Base-by-base conservation (phyloP, 805 yeast genomes). In the Grigorovia transvaalensis region DNA sequence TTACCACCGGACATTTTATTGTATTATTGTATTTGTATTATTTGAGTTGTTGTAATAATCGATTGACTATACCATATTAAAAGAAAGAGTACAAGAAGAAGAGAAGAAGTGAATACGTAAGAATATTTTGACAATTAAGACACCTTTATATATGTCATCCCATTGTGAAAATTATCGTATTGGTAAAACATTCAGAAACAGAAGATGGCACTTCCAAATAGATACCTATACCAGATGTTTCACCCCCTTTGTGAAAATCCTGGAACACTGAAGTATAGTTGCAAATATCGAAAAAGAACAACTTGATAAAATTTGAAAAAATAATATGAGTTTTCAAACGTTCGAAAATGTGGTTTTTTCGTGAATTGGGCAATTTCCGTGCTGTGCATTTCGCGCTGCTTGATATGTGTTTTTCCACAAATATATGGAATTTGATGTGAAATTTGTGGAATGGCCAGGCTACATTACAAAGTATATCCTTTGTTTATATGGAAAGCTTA, bases 1-100 rank as follows among this genome's bases (percentile, higher is more conserved):
- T 74, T 74, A 68, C 78, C 78, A 67, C 77, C 77, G 67, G 91
- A 84, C 93, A 85, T 85, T 49, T 61, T 29, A 48, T 47, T 47
- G 33, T 75, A 54, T 45, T 55, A 53, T 45, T 54, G 30, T 58
- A 44, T 54, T 53, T 55, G 51, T 50, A 53, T 23, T 48, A 30
- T 47, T 27, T 47, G 45, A 46, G 52, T 49, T 33, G 51, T 49
- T 41, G 27, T 47, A 23, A 23, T 23, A 23, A 23, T 23, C 27
- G 47, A 40, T 45, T 46, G 47, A 46, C 17, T 47, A 35, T 43
- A 45, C 33, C 12, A 33, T 19, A 30, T 12, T 18, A 38, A 9
- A 30, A 48, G 18, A 40, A 18, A 47, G n/a, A 47, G n/a, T 43
- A 17, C 19, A 20, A 18, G 20, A n/a, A 17, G 12, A 9, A 42